phyloP scores from a whole-genome alignment of 1,139 yeast genomes.

The Nakaseomyces bracarensis region DNA sequence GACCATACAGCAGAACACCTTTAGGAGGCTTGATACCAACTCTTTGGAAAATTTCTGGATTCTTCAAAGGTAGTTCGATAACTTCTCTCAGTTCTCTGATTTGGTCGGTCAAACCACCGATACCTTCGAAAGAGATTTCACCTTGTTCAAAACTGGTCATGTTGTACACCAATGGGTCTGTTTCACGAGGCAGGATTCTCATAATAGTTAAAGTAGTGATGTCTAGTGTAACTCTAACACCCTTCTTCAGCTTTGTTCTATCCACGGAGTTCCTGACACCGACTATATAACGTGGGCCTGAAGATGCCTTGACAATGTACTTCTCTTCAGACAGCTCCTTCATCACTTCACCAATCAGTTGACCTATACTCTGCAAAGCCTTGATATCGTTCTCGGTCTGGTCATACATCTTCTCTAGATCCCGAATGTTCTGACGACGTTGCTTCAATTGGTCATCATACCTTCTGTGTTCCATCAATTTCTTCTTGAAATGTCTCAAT shows the following conservation, averaged over 20 bases:
- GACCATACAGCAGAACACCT: slow-evolving; percentile 94
- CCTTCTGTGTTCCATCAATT: slow-evolving; percentile 84
- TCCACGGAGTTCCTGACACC: slow-evolving; percentile 94
- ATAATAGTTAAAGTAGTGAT: slow-evolving; percentile 97
- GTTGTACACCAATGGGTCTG: slow-evolving; percentile 95
- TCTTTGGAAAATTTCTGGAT: slow-evolving; percentile 90
- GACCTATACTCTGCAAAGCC: slow-evolving; percentile 96
- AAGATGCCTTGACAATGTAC: slow-evolving; percentile 91
- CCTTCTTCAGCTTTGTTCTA: slow-evolving; percentile 76
- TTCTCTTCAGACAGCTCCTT: slow-evolving; percentile 93
- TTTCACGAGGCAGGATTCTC: slow-evolving; percentile 96
- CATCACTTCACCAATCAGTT: slow-evolving; percentile 93
- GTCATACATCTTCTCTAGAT: slow-evolving; percentile 72
- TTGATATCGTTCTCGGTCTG: slow-evolving; percentile 95
- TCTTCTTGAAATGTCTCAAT: slow-evolving; percentile 69
- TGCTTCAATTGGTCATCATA: slow-evolving; percentile 91
- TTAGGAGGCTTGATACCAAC: slow-evolving; percentile 98
- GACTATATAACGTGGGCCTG: slow-evolving; percentile 96
- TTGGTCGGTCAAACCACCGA: slow-evolving; percentile 96
- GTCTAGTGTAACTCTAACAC: slow-evolving; percentile 92
- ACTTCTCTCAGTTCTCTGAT: slow-evolving; percentile 95
- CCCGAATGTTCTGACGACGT: slow-evolving; percentile 74
- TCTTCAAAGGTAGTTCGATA: slow-evolving; percentile 91
- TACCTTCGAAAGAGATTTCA: slow-evolving; percentile 86
- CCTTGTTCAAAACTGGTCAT: slow-evolving; percentile 99